phyloP scores from a whole-genome alignment of 1,139 yeast genomes.

The Candida freyschussii region DNA sequence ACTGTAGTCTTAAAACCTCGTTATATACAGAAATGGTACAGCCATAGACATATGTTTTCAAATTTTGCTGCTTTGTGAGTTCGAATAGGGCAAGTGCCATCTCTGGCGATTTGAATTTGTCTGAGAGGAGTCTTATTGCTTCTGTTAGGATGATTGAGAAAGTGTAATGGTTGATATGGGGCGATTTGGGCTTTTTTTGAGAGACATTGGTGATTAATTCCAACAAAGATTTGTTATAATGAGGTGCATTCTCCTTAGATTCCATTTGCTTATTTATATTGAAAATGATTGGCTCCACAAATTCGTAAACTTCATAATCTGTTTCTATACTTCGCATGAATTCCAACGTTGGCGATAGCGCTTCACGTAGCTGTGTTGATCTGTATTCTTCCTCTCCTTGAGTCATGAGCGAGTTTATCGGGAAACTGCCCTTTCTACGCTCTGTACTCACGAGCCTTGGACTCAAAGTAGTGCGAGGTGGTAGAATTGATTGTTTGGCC shows the following conservation, averaged over 20 bases:
- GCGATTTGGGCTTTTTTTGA: constrained; percentile 4
- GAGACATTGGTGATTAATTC: constrained; percentile 3
- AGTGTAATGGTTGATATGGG: constrained; percentile 12
- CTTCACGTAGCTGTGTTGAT: neutral
- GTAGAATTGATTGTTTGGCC: no score
- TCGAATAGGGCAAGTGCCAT: constrained; percentile 38
- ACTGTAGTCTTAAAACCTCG: constrained; percentile 32
- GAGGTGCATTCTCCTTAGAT: neutral
- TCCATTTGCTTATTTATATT: constrained; percentile 5
- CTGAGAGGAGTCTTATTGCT: constrained; percentile 8
- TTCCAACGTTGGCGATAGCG: constrained; percentile 1
- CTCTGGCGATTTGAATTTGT: constrained; percentile 31
- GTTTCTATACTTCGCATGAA: neutral
- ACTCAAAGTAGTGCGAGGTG: no score
- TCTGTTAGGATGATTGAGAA: constrained; percentile 7
- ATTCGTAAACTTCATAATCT: constrained; percentile 9
- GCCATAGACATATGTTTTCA: constrained; percentile 34
- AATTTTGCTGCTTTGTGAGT: constrained; percentile 30
- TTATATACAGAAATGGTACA: constrained; percentile 39
- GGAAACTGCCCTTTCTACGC: neutral
- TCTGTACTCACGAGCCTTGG: neutral
- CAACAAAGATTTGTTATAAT: constrained; percentile 1
- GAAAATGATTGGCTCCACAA: constrained; percentile 4
- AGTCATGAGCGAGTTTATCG: no score
- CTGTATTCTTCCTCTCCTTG: neutral